Evolutionary conservation across 2,329 filamentous ascomycete genomes (phyloP), one percentile per base, ranked within the genome.

Genomic region (Alternaria consortialis): DNA sequence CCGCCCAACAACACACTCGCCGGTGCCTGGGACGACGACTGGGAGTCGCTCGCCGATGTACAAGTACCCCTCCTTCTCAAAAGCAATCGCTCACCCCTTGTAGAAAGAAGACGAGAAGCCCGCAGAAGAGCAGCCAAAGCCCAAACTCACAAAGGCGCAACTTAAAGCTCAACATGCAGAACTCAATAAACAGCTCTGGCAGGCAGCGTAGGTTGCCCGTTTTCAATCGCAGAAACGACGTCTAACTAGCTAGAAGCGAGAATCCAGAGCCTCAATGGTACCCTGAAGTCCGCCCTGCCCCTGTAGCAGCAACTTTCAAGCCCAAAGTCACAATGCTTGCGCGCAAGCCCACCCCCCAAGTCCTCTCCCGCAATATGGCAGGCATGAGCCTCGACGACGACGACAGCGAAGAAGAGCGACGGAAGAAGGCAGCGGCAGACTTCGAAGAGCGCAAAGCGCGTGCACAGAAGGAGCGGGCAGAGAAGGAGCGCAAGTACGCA

Each of bases 401-500:
- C 11, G 90, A 91, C 42, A 91, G 88, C 27, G 87, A 91, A 54
- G 87, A 89, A 27, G 86, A 88, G 56, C 79, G 82, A 50, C 80
- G 82, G 55, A 88, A 87, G 74, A 86, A 87, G 64, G 82, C 85
- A 20, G 88, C 88, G 68, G 86, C 88, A 43, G 91, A 88, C 0
- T 86, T 90, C 4, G 91, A 94, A 70, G 91, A 97, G 81, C 86
- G 93, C 34, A 88, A 91, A 63, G 87, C 88, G 25, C 91, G 91
- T 73, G 91, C 94, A 54, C 88, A 93, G 75, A 85, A 87, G 50
- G 92, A 97, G 70, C 87, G 89, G 9, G 93, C 96, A 74, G 93
- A 97, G 81, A 97, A 95, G 82, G 91, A 97, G 81, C 89, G 89
- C 58, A 91, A 91, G 62, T 97, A 97, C 76, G 91, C 96, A 63